Base-by-base conservation (phyloP, 164 flowering plant species). In the Sedum album region DNA sequence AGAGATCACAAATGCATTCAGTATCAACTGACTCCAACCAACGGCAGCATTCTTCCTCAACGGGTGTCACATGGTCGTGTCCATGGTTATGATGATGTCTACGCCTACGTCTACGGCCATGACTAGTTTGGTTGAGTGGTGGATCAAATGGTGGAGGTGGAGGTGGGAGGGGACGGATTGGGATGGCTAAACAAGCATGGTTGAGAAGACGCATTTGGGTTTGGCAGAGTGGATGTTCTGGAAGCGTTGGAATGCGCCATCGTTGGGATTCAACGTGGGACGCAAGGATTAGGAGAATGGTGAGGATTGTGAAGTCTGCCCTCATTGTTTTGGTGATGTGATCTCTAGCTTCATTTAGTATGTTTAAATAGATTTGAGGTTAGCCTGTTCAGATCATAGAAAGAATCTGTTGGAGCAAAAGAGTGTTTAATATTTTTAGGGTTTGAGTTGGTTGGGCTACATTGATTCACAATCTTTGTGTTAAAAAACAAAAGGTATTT, bases 1-100 rank as follows among this genome's bases (percentile, higher is more conserved):
- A 71, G 48, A 84, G 1, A 3, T 77, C 83, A 68, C 92, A 87
- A 5, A 85, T 84, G 66, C 92, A 87, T 20, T 73, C 75, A 18
- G 44, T 33, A 65, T 87, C 88, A n/a, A 86, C 35, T 68, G 74
- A 66, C 67, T 57, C 68, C 66, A 83, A 38, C 93, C 88, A 88
- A 28, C 77, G 46, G 70, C 93, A 88, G 65, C 93, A 88, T 11
- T 81, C 75, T 4, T 61, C 61, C 31, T 73, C 72, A 9, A 11
- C 67, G 0, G 72, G 73, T 0, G 82, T 11, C 13, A 31, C 66
- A 2, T 31, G 70, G 26, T 64, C 23, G 25, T 5, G 13, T 20
- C 7, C 26, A 55, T 68, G 74, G 13, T 30, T n/a, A 36, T 44
- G 85, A 8, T 60, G 30, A 33, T 55, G 78, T 6, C 69, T 17